phyloP scores from a whole-genome alignment of 1,284 basidiomycete genomes.

The Gymnopus androsaceus region DNA sequence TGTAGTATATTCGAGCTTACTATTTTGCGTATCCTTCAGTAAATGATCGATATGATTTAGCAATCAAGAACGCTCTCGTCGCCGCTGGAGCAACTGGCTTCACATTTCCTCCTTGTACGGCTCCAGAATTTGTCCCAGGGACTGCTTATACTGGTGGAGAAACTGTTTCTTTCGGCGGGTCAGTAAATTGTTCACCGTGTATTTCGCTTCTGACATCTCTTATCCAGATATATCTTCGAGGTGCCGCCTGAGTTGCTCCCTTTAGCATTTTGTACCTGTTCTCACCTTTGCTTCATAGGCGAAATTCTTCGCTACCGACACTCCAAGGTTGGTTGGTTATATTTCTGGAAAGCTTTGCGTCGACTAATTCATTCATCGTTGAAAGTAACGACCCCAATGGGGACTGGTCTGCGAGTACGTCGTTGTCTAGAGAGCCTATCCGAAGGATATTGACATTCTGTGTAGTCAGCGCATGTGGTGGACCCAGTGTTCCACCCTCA shows the following conservation, averaged over 20 bases:
- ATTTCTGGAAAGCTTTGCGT: too few species aligned
- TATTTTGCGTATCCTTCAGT: constrained; percentile 31
- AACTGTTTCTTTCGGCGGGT: constrained; percentile 59
- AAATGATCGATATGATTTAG: constrained; percentile 61
- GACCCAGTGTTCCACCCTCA: constrained; percentile 30
- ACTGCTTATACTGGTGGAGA: constrained; percentile 53
- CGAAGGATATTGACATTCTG: constrained; percentile 9
- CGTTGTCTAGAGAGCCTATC: neutral
- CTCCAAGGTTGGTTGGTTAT: too few species aligned
- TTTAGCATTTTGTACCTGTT: neutral
- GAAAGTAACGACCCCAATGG: constrained; percentile 49
- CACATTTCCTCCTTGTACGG: constrained; percentile 61
- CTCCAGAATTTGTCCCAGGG: constrained; percentile 52
- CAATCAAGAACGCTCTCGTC: constrained; percentile 61
- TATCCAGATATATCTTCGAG: constrained; percentile 63
- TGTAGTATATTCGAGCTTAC: neutral
- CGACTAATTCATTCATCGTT: too few species aligned
- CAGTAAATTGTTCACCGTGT: constrained; percentile 21
- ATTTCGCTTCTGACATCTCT: constrained; percentile 1
- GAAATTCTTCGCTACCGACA: constrained; percentile 56
- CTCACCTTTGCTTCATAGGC: constrained; percentile 39
- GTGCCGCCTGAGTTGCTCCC: constrained; percentile 29
- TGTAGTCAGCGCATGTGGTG: constrained; percentile 57
- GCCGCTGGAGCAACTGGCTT: constrained; percentile 68
- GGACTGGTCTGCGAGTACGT: constrained; percentile 68